phyloP scores from a whole-genome alignment of 2,329 filamentous ascomycete species.

The Colletotrichum scovillei region DNA sequence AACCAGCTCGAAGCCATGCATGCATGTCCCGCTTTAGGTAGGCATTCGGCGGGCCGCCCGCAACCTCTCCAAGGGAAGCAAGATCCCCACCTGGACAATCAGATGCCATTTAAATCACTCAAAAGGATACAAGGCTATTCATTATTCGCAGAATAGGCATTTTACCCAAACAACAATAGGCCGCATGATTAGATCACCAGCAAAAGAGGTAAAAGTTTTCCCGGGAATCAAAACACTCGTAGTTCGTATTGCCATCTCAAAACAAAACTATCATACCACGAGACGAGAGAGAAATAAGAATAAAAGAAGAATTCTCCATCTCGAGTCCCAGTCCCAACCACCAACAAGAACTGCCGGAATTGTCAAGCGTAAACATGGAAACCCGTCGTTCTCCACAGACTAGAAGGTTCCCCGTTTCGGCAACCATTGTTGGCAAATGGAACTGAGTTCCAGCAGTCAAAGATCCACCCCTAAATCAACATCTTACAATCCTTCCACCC shows the following conservation, averaged over 20 bases:
- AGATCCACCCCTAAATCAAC: constrained; percentile 2
- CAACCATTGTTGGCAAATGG: neutral
- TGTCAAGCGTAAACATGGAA: too few relatives aligned
- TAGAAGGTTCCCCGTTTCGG: neutral
- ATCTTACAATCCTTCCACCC: constrained; percentile 18
- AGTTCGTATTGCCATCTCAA: constrained; percentile 7
- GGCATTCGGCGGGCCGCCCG: neutral
- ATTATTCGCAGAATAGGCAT: neutral
- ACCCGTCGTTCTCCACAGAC: constrained; percentile 2
- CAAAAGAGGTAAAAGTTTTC: neutral
- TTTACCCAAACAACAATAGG: neutral
- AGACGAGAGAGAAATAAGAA: neutral
- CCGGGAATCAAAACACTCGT: constrained; percentile 26
- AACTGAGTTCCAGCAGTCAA: constrained; percentile 8
- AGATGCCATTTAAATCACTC: neutral
- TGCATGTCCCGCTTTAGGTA: neutral
- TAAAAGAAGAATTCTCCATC: neutral
- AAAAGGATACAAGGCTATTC: neutral
- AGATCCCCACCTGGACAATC: neutral
- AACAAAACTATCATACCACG: constrained; percentile 25
- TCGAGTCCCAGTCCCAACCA: neutral
- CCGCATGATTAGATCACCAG: neutral
- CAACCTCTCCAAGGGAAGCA: neutral
- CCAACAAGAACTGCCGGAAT: too few relatives aligned
- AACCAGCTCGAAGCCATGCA: too few relatives aligned